Percentiles rank a stretch among this genome's conserved stretches.
Conservation (phyloP, 179 eudicot genomes). For the Nepenthes alata region DNA sequence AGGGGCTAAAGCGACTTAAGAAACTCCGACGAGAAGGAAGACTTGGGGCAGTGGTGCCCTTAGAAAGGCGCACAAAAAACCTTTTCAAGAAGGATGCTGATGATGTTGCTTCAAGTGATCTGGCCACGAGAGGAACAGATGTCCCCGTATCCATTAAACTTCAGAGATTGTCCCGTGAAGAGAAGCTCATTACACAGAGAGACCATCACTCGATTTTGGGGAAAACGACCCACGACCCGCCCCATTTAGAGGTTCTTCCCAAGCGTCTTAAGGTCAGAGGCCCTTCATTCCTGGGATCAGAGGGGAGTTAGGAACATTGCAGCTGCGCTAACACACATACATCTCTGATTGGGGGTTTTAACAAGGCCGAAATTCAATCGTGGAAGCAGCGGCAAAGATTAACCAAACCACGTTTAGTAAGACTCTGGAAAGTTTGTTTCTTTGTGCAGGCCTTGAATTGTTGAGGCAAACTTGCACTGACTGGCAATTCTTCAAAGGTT, state of each 20-base stretch:
- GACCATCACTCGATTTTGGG: slow-evolving; percentile 18
- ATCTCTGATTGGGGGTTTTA: slow-evolving; percentile 27
- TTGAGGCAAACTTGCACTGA: slow-evolving; percentile 34
- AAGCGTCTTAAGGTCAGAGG: slow-evolving; percentile 73
- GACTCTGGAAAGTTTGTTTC: slow-evolving; percentile 21
- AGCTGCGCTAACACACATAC: slow-evolving; percentile 25
- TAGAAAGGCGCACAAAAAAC: slow-evolving; percentile 12
- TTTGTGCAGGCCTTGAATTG: slow-evolving; percentile 63
- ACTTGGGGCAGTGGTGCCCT: slow-evolving; percentile 18
- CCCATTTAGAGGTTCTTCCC: slow-evolving; percentile 30
- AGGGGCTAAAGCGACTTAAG: slow-evolving; percentile 68
- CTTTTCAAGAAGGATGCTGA: slow-evolving; percentile 16
- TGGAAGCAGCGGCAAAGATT: slow-evolving; percentile 36
- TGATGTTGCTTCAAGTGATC: slow-evolving; percentile 16
- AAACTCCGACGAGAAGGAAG: slow-evolving; percentile 36
- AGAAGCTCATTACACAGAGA: slow-evolving; percentile 13
- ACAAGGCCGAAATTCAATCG: slow-evolving; percentile 33
- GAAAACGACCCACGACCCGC: slow-evolving; percentile 21
- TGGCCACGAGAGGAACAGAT: slow-evolving; percentile 17
- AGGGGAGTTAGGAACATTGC: slow-evolving; percentile 20
- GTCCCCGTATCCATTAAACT: slow-evolving; percentile 40
- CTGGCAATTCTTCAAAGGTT: slow-evolving; percentile 24
- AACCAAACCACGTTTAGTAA: slow-evolving; percentile 30
- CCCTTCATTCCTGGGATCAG: slow-evolving; percentile 32
- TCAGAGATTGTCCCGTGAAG: slow-evolving; percentile 28